Conservation (phyloP, 352 stramenopile genomes). For the Phytophthora pluvialis region DNA sequence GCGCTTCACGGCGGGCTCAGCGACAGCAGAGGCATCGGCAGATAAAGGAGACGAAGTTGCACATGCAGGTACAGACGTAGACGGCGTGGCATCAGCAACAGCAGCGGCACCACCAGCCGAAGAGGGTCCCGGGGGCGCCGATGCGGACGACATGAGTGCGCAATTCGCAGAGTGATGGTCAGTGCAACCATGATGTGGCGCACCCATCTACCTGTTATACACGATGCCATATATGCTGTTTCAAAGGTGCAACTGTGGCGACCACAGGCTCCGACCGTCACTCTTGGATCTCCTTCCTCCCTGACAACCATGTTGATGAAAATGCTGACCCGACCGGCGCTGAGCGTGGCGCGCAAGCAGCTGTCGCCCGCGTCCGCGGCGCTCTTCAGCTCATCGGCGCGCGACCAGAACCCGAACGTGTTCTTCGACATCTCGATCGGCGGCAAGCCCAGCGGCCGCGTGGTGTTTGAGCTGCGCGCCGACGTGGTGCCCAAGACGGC, state of each 20-base stretch:
- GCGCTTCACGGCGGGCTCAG: background rate
- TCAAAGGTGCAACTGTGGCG: background rate
- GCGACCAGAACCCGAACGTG: slow-evolving; percentile 86
- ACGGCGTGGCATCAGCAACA: background rate
- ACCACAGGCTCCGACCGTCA: slow-evolving; percentile 19
- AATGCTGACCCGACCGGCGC: slow-evolving; percentile 30
- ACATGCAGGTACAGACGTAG: background rate
- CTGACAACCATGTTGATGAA: slow-evolving; percentile 36
- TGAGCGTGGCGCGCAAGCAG: slow-evolving; percentile 32
- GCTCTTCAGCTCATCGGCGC: slow-evolving; percentile 64
- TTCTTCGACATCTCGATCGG: slow-evolving; percentile 98
- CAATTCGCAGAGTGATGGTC: background rate
- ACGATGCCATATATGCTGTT: slow-evolving; percentile 2
- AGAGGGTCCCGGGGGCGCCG: too few species aligned
- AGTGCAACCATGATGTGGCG: background rate
- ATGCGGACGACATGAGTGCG: slow-evolving; percentile 1
- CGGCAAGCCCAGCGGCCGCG: slow-evolving; percentile 81
- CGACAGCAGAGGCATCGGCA: background rate
- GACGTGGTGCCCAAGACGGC: slow-evolving; percentile 98
- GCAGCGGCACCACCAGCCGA: background rate
- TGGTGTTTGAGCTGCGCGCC: slow-evolving; percentile 92
- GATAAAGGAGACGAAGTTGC: background rate
- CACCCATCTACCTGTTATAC: background rate
- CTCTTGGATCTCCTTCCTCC: background rate
- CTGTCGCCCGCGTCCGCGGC: slow-evolving; percentile 27